Percentiles rank a stretch among this genome's conserved stretches.
These are phyloP conservation scores for Eutrema heterophyllum DNA, from an alignment of 345 rosid genomes.

Conservation along the genomic window DNA sequence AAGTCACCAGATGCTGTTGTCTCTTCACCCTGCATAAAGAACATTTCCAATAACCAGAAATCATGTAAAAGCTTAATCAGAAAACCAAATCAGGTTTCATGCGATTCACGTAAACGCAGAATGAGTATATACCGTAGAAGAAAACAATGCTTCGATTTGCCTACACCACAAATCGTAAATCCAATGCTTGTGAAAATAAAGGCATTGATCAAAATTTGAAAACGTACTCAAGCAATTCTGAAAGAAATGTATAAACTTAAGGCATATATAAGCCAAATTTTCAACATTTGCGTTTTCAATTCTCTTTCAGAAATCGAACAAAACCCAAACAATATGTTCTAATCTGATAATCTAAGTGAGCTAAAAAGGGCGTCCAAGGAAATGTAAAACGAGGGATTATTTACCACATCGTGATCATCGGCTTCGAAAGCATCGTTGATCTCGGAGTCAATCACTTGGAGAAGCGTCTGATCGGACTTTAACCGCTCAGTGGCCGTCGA, in stretches of 20 bases:
- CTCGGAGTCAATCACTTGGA: slow-evolving; percentile 59
- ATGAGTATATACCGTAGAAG: too few species aligned
- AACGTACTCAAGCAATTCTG: not conserved
- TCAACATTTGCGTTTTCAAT: not conserved
- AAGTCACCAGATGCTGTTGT: slow-evolving; percentile 39
- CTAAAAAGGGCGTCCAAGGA: not conserved
- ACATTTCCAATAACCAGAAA: not conserved
- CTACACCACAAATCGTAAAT: not conserved
- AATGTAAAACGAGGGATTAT: not conserved
- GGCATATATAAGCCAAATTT: not conserved
- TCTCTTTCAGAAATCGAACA: not conserved
- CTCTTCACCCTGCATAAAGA: slow-evolving; percentile 42
- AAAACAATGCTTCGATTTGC: not conserved
- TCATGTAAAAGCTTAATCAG: too few species aligned
- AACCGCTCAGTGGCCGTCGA: slow-evolving; percentile 37
- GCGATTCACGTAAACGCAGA: too few species aligned
- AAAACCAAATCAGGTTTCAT: too few species aligned
- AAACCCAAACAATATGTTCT: not conserved
- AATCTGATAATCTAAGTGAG: not conserved
- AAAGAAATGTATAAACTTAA: not conserved
- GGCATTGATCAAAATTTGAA: not conserved
- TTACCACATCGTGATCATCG: slow-evolving; percentile 44
- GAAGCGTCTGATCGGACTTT: slow-evolving; percentile 49
- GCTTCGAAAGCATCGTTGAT: slow-evolving; percentile 48
- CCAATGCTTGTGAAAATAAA: not conserved